A percentile compares a stretch with the other conserved stretches of the same genome.
Evolutionary conservation across 2,329 filamentous ascomycete genomes (phyloP).

Genomic region (Calonectria pteridis): DNA sequence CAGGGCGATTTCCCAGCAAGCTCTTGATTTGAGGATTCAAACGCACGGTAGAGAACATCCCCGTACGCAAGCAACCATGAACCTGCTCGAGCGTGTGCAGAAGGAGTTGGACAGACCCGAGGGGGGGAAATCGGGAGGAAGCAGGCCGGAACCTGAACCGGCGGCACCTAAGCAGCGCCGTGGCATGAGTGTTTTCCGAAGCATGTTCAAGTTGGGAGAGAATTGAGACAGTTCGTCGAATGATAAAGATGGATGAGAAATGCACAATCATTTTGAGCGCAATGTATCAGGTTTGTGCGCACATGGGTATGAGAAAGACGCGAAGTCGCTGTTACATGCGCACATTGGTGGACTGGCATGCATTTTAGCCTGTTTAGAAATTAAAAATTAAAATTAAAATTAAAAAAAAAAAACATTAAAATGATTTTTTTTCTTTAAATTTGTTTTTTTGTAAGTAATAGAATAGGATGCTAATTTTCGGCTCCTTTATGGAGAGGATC

Average conservation of each 20-base stretch:
- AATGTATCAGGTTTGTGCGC: no score
- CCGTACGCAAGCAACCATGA: background rate
- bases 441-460: no score
- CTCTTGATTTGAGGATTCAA: background rate
- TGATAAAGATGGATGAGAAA: background rate
- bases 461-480: no score
- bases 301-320: no score
- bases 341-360: no score
- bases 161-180: background rate
- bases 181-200: background rate
- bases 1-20: background rate
- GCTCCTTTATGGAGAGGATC: no score
- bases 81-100: background rate
- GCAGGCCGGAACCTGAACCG: background rate
- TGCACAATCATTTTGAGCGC: background rate
- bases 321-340: no score
- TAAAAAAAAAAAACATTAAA: no score
- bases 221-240: background rate
- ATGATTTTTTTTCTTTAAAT: no score
- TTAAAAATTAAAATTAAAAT: no score
- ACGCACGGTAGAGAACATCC: background rate
- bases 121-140: background rate
- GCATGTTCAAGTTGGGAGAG: background rate
- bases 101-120: background rate
- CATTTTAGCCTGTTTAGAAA: no score